phyloP scores from a whole-genome alignment of 1,284 basidiomycete species.

The Fomes fomentarius region DNA sequence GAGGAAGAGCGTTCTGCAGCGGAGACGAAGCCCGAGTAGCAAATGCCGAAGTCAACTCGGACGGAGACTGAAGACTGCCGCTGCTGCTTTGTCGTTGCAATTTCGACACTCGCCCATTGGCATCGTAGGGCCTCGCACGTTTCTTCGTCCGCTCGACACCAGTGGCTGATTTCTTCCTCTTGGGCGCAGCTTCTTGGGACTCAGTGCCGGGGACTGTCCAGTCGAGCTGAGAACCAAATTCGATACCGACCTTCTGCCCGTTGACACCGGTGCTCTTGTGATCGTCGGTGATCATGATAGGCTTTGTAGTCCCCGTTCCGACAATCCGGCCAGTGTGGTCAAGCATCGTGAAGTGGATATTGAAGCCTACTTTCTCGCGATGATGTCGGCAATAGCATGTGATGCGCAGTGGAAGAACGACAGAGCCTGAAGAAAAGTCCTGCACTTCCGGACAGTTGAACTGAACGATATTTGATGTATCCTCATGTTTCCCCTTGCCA shows the following conservation, averaged over 20 bases:
- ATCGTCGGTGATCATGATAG: constrained; percentile 99
- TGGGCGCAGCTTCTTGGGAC: constrained; percentile 33
- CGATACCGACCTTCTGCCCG: constrained; percentile 24
- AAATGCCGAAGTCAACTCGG: constrained; percentile 33
- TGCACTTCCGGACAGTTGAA: constrained; percentile 96
- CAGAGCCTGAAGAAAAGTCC: constrained; percentile 88
- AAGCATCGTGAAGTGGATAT: constrained; percentile 88
- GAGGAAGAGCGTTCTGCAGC: constrained; percentile 22
- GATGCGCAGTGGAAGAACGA: constrained; percentile 90
- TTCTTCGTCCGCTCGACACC: constrained; percentile 35
- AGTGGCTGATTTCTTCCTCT: constrained; percentile 29
- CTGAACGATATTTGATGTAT: constrained; percentile 85
- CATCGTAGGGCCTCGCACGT: constrained; percentile 35
- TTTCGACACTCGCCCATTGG: constrained; percentile 21
- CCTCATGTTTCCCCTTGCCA: constrained; percentile 59
- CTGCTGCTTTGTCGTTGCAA: constrained; percentile 35
- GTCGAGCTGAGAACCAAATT: constrained; percentile 25
- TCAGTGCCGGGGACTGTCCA: constrained; percentile 26
- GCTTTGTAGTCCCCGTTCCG: constrained; percentile 83
- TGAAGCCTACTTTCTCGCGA: constrained; percentile 95
- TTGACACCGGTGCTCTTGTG: constrained; percentile 79
- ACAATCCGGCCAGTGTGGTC: constrained; percentile 83
- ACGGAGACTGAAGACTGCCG: constrained; percentile 35
- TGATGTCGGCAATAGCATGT: constrained; percentile 99
- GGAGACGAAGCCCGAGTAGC: constrained; percentile 38